Evolutionary conservation across 2,329 filamentous ascomycete species (phyloP), one percentile per base, ranked within the genome.

Genomic region (Colletotrichum truncatum): DNA sequence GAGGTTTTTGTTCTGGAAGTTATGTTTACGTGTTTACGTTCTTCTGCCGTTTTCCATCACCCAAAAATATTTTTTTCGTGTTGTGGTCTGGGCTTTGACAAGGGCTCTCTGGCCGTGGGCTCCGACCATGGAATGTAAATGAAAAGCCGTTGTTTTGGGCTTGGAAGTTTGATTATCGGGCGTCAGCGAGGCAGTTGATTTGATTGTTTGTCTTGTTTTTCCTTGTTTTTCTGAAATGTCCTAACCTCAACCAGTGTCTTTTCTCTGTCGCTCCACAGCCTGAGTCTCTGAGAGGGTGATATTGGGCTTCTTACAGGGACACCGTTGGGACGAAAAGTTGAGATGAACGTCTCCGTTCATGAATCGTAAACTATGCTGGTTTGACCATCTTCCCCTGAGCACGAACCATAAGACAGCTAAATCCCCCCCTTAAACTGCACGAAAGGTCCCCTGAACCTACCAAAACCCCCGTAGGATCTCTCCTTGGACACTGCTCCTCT

Each of bases 291-390:
- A 34, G 14, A 18, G 25, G 26, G 46, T 23, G 26, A 43, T 39
- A 41, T 65, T 55, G 62, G 62, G 62, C 62, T 43, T 10, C 39
- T 63, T 16, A 49, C 62, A 62, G 57, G 62, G 62, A 30, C 41
- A 65, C 43, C 62, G 62, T 65, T 62, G 57, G 62, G 62, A 55
- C 21, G 21, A 49, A 26, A 38, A 62, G 32, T 48, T 54, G 62
- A 65, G 62, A 65, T 55, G 62, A 65, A 62, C 62, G 46, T 25
- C 30, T 34, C 32, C 41, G 32, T 51, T 48, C 55, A 51, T 62
- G 62, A 65, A 41, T 62, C 57, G 62, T 39, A 41, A 55, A 61
- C 48, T 49, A n/a, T 30, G 11, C 39, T 49, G 21, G 25, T 46
- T 39, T 46, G 39, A 25, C 45, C 53, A 52, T 32, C 34, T 30